Base-by-base conservation (phyloP, 805 yeast species). In the Wickerhamia fluorescens region DNA sequence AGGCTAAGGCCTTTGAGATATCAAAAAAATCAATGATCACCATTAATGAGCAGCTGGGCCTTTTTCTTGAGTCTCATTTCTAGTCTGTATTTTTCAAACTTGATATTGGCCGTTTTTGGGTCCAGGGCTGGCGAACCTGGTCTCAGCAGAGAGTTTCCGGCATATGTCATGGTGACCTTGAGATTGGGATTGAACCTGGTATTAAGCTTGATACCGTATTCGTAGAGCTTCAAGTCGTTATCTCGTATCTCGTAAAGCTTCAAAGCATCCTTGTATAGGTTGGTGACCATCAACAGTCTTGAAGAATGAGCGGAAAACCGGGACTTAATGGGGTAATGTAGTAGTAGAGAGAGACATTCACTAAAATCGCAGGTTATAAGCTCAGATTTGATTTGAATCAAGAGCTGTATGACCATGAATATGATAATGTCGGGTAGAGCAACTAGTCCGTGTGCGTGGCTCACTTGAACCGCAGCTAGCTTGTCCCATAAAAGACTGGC, bases 361-460 rank as follows among this genome's bases (percentile, higher is more conserved):
- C 73, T 66, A 38, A 70, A 72, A 44, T 73, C 78, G 28, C 69
- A 63, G 9, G 61, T 47, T 6, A 66, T 61, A 20, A 71, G 42
- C 5, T 58, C 60, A 1, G 65, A 38, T 34, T 71, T 70, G 30
- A 71, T 45, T 41, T 62, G 65, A 10, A 71, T 55, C 11, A 72
- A 41, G 27, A 73, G 41, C 6, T 65, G 49, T 4, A 72, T 53
- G 7, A 67, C 55, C 27, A 68, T 43, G 30, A 56, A 67, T 3
- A 61, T 63, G 12, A 72, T 26, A 14, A 73, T 31, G 12, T 53
- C 58, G 2, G 66, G 57, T 4, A 64, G 41, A 9, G 52, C 32
- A 14, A 48, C 51, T 26, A 37, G 28, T 5, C 35, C 21, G 11
- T 29, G 27, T 19, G 4, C 23, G 24, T 24, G 27, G 16, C 22